Base-by-base conservation (phyloP, 225 moss, liverwort and hornwort genomes). In the Pleurozium schreberi region DNA sequence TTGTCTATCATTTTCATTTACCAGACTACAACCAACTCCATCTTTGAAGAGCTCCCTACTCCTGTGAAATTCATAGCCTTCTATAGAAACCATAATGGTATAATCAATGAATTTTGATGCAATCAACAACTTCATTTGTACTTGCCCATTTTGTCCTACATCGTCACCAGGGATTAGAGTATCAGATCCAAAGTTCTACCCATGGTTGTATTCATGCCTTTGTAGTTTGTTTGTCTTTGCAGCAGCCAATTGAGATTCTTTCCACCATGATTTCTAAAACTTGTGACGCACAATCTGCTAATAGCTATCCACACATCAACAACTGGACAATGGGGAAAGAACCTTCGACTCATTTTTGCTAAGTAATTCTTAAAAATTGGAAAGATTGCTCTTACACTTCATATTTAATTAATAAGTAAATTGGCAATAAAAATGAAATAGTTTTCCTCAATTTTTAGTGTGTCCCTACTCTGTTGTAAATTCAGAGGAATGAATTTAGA, bases 11-110 rank as follows among this genome's bases (percentile, higher is more conserved):
- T 43, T 26, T 9, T 71, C 40, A 40, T 43, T 42, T 71, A 16
- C 1, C 0, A 0, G 9, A 69, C 27, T 0, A 71, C 9, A 71
- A 43, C 2, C 71, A 71, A 71, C 2, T 27, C 9, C 2, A 14
- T 43, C 12, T 0, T 0, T 8, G 0, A 70, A 14, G 25, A 70
- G 8, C 8, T 40, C 4, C 1, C 13, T 2, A 42, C 1, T 40
- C 8, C 14, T 42, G 0, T 70, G 0, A 42, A 8, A 42, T 70
- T 4, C 14, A 2, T 42, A 70, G 40, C 8, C 0, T 42, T 14
- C 12, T 42, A 25, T 12, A 40, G 8, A n/a, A 70, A 70, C 22
- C 2, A 22, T n/a, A 8, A 68, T 22, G 7, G 8, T 1, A 1
- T 25, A 69, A 25, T 40, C 0, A 0, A 2, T 25, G 14, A 70